phyloP scores from a whole-genome alignment of 495 filamentous ascomycete species.

The Xylaria venustula region DNA sequence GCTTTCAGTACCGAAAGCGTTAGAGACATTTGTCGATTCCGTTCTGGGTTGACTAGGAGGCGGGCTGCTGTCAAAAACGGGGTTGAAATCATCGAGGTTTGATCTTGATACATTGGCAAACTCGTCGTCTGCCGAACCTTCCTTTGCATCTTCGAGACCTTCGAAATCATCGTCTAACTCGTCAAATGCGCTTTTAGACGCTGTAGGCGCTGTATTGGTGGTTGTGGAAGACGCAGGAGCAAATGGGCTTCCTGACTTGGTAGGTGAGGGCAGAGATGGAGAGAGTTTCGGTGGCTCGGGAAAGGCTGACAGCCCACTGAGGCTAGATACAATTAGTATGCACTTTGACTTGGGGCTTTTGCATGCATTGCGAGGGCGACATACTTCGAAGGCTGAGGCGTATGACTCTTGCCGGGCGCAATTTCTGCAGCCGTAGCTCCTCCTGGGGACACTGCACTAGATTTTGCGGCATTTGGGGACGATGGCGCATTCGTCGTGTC shows the following conservation, averaged over 20 bases:
- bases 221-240: slow-evolving; percentile 27
- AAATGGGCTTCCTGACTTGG: slow-evolving; percentile 21
- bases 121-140: slow-evolving; percentile 86
- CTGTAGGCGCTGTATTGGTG: slow-evolving; percentile 23
- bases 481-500: slow-evolving; percentile 26
- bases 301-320: slow-evolving; percentile 27
- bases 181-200: slow-evolving; percentile 52
- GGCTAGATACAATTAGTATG: slow-evolving; percentile 14
- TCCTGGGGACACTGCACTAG: slow-evolving; percentile 16
- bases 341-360: neutral
- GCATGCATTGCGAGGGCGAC: slow-evolving; percentile 10
- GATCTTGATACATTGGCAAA: slow-evolving; percentile 65
- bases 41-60: slow-evolving; percentile 54
- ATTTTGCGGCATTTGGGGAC: slow-evolving; percentile 30
- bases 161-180: slow-evolving; percentile 92
- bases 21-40: slow-evolving; percentile 37
- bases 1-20: slow-evolving; percentile 44
- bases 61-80: slow-evolving; percentile 59
- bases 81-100: slow-evolving; percentile 64
- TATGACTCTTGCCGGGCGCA: slow-evolving; percentile 15
- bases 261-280: slow-evolving; percentile 20
- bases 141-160: slow-evolving; percentile 83
- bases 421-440: slow-evolving; percentile 22
- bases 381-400: slow-evolving; percentile 30
- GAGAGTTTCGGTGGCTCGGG: slow-evolving; percentile 31